Conservation (phyloP, 139 green algal genomes). For the Gonium pectorale region DNA sequence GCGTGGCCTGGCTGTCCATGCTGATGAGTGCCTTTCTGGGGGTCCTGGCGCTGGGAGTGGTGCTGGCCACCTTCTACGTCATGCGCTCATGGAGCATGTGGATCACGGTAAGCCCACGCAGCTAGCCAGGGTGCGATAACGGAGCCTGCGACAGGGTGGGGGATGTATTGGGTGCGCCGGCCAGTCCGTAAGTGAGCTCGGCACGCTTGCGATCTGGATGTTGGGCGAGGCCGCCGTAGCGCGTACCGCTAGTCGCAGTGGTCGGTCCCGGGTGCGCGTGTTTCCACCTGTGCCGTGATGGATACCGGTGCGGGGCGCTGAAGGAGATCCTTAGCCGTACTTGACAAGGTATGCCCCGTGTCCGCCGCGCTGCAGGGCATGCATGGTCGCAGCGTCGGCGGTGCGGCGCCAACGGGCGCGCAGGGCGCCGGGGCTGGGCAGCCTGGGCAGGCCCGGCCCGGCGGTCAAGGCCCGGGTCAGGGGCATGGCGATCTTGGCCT, state of each 20-base stretch:
- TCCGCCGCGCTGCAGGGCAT: constrained; percentile 6
- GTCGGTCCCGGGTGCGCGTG: too few species aligned
- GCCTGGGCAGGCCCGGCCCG: neutral
- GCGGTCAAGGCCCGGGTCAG: neutral
- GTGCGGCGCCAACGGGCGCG: neutral
- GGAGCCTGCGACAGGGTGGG: neutral
- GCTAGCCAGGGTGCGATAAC: too few species aligned
- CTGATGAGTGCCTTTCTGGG: constrained; percentile 76
- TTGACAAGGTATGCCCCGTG: neutral
- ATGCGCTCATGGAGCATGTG: constrained; percentile 64
- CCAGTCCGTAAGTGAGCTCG: too few species aligned
- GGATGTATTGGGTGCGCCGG: too few species aligned
- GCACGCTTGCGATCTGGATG: too few species aligned
- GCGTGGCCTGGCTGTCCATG: constrained; percentile 75
- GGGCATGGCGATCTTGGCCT: constrained; percentile 13
- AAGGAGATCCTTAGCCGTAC: too few species aligned
- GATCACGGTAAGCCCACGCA: constrained; percentile 18
- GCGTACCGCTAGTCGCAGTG: too few species aligned
- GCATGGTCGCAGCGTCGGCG: constrained; percentile 30
- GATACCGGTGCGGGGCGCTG: too few species aligned
- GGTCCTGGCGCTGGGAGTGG: constrained; percentile 74
- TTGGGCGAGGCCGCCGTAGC: too few species aligned
- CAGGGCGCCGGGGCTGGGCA: neutral
- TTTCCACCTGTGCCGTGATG: too few species aligned
- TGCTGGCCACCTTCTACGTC: constrained; percentile 77